A percentile compares a stretch with the other conserved stretches of the same genome.
These are phyloP conservation scores for Sporothrix pseudoabietina DNA, from an alignment of 2,329 filamentous ascomycete genomes.

Conservation along the genomic window DNA sequence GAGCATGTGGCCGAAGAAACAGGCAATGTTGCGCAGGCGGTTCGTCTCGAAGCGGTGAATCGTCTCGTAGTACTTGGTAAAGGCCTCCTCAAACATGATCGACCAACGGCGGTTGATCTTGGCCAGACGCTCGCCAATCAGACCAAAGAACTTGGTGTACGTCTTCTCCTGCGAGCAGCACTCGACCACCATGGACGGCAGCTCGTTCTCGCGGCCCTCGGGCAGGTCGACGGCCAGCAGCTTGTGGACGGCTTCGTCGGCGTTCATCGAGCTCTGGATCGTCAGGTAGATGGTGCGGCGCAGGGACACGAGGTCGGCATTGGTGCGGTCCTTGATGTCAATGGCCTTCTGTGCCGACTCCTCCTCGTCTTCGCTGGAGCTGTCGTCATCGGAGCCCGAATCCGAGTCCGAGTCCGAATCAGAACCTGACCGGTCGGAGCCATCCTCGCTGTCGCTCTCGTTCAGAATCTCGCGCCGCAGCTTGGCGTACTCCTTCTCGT, in stretches of 20 bases:
- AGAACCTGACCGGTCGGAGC: constrained; percentile 59
- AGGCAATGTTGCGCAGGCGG: constrained; percentile 87
- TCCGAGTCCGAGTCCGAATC: constrained; percentile 45
- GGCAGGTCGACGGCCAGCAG: constrained; percentile 92
- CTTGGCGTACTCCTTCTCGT: constrained; percentile 86
- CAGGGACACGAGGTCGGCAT: constrained; percentile 91
- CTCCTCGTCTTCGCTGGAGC: constrained; percentile 61
- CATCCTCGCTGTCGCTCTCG: constrained; percentile 76
- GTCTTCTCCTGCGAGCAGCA: constrained; percentile 96
- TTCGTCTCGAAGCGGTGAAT: constrained; percentile 98
- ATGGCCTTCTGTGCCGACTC: constrained; percentile 78
- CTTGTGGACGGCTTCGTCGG: constrained; percentile 97
- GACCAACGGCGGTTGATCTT: constrained; percentile 96
- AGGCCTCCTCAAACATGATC: constrained; percentile 86
- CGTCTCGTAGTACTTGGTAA: constrained; percentile 92
- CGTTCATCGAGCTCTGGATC: constrained; percentile 94
- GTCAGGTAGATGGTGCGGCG: constrained; percentile 95
- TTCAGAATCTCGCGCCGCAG: constrained; percentile 93
- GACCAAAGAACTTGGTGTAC: constrained; percentile 94
- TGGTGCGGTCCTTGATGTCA: constrained; percentile 97
- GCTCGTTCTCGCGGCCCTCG: constrained; percentile 79
- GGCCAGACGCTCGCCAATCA: constrained; percentile 91
- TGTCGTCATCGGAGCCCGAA: constrained; percentile 58
- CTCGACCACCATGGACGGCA: constrained; percentile 96
- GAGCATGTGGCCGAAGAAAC: constrained; percentile 91